Percentiles rank a stretch among this genome's conserved stretches.
Conservation (phyloP, 73 alveolate species). For the Paraurostyla sp. region DNA sequence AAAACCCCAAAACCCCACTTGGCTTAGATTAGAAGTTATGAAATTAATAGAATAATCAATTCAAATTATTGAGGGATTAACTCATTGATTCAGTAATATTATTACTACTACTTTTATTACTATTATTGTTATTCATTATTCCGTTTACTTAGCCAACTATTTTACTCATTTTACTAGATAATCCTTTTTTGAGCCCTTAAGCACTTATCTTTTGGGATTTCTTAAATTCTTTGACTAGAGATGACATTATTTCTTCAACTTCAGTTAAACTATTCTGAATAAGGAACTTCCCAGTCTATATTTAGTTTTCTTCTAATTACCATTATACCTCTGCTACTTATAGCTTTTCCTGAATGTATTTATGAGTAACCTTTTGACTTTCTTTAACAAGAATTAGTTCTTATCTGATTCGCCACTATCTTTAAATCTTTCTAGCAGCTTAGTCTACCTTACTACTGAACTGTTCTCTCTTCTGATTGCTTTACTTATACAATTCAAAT, state of each 20-base stretch:
- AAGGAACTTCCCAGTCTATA: conserved; percentile 4
- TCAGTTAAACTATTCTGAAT: conserved; percentile 2
- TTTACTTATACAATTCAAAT: conserved; percentile 17
- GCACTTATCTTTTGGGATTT: not conserved
- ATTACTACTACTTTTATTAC: not conserved
- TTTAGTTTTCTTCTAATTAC: conserved; percentile 40
- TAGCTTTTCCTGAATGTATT: not conserved
- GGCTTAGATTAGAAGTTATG: too few relatives aligned
- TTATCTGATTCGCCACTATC: conserved; percentile 16
- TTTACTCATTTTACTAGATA: not conserved
- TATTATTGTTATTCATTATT: not conserved
- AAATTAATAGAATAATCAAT: too few relatives aligned
- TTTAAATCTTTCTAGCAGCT: conserved; percentile 37
- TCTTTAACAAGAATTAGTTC: not conserved
- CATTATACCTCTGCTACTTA: conserved; percentile 46
- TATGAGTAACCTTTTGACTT: conserved; percentile 23
- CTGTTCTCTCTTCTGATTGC: not conserved
- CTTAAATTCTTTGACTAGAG: not conserved
- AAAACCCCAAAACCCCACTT: conserved; percentile 1
- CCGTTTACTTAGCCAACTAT: not conserved
- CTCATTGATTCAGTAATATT: not conserved
- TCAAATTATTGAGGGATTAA: too few relatives aligned
- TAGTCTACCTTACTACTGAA: not conserved
- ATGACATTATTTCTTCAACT: not conserved
- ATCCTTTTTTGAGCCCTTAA: not conserved